Conservation (phyloP, 495 filamentous ascomycete species). For the Penicillium argentinense region DNA sequence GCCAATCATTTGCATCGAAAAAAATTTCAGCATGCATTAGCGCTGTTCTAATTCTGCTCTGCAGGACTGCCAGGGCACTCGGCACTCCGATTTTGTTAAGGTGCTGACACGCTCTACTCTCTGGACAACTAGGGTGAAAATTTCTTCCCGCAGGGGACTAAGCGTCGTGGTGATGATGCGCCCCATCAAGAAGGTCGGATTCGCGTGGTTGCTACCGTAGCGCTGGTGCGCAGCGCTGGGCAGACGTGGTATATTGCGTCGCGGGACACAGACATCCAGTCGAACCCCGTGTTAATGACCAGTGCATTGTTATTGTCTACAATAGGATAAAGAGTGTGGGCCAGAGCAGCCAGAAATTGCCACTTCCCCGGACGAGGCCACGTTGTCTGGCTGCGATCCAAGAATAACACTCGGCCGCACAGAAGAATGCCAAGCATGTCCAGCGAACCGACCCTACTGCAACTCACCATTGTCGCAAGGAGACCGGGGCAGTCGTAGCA, state of each 20-base stretch:
- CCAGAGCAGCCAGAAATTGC: not conserved
- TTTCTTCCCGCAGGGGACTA: slow-evolving; percentile 3
- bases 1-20: slow-evolving; percentile 16
- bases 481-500: no score
- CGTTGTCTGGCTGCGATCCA: slow-evolving; percentile 4
- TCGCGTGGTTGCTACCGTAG: not conserved
- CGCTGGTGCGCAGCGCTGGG: not conserved
- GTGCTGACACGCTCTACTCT: slow-evolving; percentile 15
- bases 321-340: slow-evolving; percentile 2
- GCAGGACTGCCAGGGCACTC: slow-evolving; percentile 7
- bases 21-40: slow-evolving; percentile 20
- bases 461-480: no score
- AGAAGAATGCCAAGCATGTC: slow-evolving; percentile 4
- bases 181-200: not conserved
- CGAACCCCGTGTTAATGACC: not conserved
- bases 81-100: slow-evolving; percentile 3
- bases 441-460: no score
- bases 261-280: no score
- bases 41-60: slow-evolving; percentile 12
- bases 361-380: slow-evolving; percentile 14
- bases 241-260: slow-evolving; percentile 6
- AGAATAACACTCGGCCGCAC: slow-evolving; percentile 3
- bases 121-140: slow-evolving; percentile 5
- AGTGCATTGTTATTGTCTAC: slow-evolving; percentile 1
- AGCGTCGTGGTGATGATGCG: not conserved